Conservation (phyloP, 2,329 filamentous ascomycete genomes). For the Pestalotiopsis fici region DNA sequence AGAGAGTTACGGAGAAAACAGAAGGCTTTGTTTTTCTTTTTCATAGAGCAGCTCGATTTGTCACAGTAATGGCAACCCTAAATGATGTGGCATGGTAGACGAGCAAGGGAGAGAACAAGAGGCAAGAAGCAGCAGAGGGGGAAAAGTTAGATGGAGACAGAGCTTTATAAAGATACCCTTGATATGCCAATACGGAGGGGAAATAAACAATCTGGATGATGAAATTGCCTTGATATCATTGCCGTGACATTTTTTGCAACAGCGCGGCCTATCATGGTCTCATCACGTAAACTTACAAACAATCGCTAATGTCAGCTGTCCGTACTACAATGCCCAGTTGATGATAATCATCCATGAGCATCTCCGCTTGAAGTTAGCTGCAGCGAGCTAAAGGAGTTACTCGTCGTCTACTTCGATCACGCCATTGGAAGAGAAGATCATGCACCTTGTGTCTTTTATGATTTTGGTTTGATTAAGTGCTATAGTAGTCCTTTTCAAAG, state of each 20-base stretch:
- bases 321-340: too few species aligned
- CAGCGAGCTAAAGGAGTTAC: too few species aligned
- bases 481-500: too few species aligned
- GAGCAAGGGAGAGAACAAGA: not conserved
- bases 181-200: slow-evolving; percentile 2
- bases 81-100: not conserved
- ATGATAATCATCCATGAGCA: too few species aligned
- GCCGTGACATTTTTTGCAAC: not conserved
- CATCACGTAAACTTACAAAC: too few species aligned
- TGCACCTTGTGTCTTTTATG: too few species aligned
- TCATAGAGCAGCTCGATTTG: not conserved
- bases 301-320: too few species aligned
- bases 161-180: not conserved
- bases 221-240: not conserved
- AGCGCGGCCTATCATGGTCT: not conserved
- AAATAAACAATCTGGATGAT: not conserved
- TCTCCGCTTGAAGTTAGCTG: too few species aligned
- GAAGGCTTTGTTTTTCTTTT: not conserved
- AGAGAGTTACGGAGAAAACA: not conserved
- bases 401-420: too few species aligned
- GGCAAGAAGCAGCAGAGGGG: too few species aligned
- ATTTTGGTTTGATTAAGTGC: too few species aligned
- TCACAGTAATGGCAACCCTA: not conserved
- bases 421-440: too few species aligned
- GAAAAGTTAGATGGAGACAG: not conserved